These are phyloP conservation scores for Hyaloscypha finlandica DNA, from an alignment of 495 filamentous ascomycete genomes.

Conservation along the genomic window DNA sequence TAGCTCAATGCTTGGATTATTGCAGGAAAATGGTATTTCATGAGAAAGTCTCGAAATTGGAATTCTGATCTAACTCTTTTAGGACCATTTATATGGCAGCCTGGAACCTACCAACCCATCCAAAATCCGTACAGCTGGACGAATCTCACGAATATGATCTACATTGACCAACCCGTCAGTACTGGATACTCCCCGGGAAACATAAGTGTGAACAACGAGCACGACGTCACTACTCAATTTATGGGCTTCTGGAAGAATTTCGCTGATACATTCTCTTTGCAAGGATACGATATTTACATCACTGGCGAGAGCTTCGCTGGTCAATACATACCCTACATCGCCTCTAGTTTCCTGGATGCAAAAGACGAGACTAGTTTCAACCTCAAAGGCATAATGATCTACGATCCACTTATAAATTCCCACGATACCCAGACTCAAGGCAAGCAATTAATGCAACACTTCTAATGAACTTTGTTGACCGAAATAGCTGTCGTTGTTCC, in stretches of 20 bases:
- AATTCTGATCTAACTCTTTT: background rate
- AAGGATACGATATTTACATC: conserved; percentile 67
- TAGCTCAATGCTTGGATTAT: conserved; percentile 64
- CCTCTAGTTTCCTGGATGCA: conserved; percentile 66
- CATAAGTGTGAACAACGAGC: conserved; percentile 58
- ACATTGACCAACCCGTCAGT: conserved; percentile 75
- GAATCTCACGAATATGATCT: conserved; percentile 77
- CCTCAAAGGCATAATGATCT: conserved; percentile 64
- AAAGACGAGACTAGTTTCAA: conserved; percentile 69
- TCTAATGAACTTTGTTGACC: background rate
- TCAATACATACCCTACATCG: conserved; percentile 78
- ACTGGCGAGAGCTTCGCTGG: conserved; percentile 75
- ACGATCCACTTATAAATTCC: conserved; percentile 53
- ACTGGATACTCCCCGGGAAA: conserved; percentile 71
- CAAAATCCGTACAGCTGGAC: conserved; percentile 68
- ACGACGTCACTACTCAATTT: conserved; percentile 68
- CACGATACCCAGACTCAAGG: conserved; percentile 17
- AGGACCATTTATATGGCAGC: conserved; percentile 74
- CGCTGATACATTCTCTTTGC: conserved; percentile 63
- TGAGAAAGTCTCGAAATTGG: background rate
- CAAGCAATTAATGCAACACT: background rate
- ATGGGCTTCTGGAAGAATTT: conserved; percentile 72
- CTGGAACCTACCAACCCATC: conserved; percentile 63
- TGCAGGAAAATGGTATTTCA: conserved; percentile 63
- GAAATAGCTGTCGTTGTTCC: conserved; percentile 10